Evolutionary conservation across 2,329 filamentous ascomycete genomes (phyloP).

Genomic region (Fusarium metavorans): DNA sequence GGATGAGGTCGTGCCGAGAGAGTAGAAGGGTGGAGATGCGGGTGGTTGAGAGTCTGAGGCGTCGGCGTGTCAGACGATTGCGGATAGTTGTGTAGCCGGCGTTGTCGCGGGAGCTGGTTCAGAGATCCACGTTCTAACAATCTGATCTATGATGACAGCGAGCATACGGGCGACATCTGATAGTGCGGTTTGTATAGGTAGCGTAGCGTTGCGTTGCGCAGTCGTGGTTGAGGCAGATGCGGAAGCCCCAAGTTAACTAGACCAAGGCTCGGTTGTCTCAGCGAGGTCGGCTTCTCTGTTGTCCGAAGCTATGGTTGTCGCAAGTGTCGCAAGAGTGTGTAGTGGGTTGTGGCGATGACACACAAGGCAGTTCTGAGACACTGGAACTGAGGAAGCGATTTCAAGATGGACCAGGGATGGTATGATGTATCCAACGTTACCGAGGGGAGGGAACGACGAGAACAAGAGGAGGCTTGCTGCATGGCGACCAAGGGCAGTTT

Average conservation of each 20-base stretch:
- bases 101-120: constrained; percentile 53
- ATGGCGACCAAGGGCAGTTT: constrained; percentile 33
- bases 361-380: constrained; percentile 28
- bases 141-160: constrained; percentile 35
- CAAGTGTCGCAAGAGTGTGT: constrained; percentile 38
- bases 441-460: constrained; percentile 14
- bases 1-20: constrained; percentile 28
- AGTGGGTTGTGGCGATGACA: not conserved
- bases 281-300: constrained; percentile 28
- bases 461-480: constrained; percentile 25
- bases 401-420: constrained; percentile 31
- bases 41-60: constrained; percentile 24
- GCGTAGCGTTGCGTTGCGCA: constrained; percentile 5
- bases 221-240: not conserved
- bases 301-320: constrained; percentile 34
- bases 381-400: constrained; percentile 28
- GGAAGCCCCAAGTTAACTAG: not conserved
- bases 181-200: constrained; percentile 29
- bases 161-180: constrained; percentile 66
- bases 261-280: constrained; percentile 41
- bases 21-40: constrained; percentile 7
- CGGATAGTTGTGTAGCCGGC: constrained; percentile 37
- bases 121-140: constrained; percentile 36
- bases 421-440: not conserved
- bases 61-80: constrained; percentile 26